Evolutionary conservation across 2,329 filamentous ascomycete species (phyloP).

Genomic region (Teratosphaeria nubilosa): DNA sequence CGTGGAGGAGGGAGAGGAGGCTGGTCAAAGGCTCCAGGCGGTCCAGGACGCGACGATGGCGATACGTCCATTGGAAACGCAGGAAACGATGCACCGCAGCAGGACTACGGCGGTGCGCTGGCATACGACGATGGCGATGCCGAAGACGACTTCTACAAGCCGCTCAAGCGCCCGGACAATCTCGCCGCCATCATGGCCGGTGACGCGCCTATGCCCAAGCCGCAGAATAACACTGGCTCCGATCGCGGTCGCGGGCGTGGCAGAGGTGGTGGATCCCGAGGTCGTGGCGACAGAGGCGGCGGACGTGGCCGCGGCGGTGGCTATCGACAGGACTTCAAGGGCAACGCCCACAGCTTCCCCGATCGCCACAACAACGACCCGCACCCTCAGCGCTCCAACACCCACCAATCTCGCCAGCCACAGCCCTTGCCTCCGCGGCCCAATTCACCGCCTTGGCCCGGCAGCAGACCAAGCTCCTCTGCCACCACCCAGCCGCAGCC

Average conservation of each 20-base stretch:
- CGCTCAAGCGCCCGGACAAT: constrained; percentile 37
- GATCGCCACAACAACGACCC: constrained; percentile 14
- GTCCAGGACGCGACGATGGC: constrained; percentile 6
- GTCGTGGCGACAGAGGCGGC: constrained; percentile 15
- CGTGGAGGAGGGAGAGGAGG: constrained; percentile 3
- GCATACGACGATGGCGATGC: constrained; percentile 35
- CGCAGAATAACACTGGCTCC: constrained; percentile 26
- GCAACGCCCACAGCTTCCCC: constrained; percentile 16
- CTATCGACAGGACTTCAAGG: constrained; percentile 9
- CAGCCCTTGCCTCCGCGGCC: constrained; percentile 6
- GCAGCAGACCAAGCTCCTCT: neutral
- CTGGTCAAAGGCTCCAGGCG: constrained; percentile 6
- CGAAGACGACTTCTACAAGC: constrained; percentile 36
- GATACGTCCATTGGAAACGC: constrained; percentile 7
- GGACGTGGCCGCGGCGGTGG: constrained; percentile 7
- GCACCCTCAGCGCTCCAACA: neutral
- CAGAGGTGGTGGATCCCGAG: constrained; percentile 16
- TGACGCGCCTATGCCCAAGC: constrained; percentile 18
- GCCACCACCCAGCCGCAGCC: constrained; percentile 1
- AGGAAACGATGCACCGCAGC: constrained; percentile 13
- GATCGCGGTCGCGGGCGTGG: constrained; percentile 19
- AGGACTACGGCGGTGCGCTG: constrained; percentile 17
- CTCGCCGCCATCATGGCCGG: constrained; percentile 35
- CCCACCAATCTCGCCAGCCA: constrained; percentile 4
- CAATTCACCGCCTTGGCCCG: constrained; percentile 39